Evolutionary conservation across 176 grass and related monocot species (phyloP).

Genomic region (Guadua angustifolia): DNA sequence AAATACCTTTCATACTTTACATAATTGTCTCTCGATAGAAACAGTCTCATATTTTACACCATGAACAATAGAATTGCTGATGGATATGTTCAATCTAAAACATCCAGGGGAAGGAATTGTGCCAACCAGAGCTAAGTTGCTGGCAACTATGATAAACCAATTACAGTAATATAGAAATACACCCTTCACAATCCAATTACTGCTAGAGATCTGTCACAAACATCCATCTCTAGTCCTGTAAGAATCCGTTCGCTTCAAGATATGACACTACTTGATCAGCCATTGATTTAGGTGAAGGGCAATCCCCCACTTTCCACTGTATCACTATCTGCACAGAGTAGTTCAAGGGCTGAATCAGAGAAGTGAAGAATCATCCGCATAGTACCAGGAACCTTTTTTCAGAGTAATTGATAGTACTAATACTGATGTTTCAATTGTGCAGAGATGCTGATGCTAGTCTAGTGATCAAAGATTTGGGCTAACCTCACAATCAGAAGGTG

Average conservation of each 20-base stretch:
- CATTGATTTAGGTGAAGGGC: constrained; percentile 69
- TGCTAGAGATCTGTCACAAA: too few relatives aligned
- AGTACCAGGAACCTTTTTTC: too few relatives aligned
- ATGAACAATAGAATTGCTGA: not conserved
- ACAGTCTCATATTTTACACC: constrained; percentile 5
- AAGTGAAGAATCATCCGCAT: too few relatives aligned
- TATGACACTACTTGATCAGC: constrained; percentile 73
- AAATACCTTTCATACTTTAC: not conserved
- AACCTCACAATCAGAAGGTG: constrained; percentile 81
- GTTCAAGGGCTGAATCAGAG: not conserved
- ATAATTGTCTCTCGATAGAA: not conserved
- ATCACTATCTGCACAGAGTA: constrained; percentile 68
- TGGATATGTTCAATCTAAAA: not conserved
- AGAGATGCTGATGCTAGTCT: not conserved
- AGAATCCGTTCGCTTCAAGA: constrained; percentile 68
- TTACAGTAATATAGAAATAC: not conserved
- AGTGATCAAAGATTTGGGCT: not conserved
- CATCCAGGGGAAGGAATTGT: too few relatives aligned
- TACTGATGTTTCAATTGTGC: not conserved
- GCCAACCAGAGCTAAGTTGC: not conserved
- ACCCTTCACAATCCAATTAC: not conserved
- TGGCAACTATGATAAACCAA: not conserved
- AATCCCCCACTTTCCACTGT: constrained; percentile 58
- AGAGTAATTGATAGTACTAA: not conserved
- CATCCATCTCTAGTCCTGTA: constrained; percentile 45